phyloP scores from a whole-genome alignment of 106 monocot species.

The Vanilla planifolia region DNA sequence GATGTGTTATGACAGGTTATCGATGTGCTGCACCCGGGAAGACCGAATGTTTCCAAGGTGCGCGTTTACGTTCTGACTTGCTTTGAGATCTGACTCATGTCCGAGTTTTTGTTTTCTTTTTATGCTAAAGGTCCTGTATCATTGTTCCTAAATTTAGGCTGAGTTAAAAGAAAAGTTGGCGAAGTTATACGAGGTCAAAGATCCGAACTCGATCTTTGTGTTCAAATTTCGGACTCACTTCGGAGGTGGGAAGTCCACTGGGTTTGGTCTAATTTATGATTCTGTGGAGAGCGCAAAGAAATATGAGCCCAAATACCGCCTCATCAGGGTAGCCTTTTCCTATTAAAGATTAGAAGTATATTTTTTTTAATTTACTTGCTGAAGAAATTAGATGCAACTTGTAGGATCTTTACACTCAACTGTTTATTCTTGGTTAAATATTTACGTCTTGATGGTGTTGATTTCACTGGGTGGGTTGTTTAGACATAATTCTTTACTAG shows the following conservation, averaged over 20 bases:
- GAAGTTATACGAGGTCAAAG: constrained; percentile 69
- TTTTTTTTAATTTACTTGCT: too few relatives aligned
- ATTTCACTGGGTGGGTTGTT: too few relatives aligned
- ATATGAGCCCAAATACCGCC: constrained; percentile 77
- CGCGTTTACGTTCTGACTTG: not conserved
- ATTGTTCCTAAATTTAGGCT: constrained; percentile 20
- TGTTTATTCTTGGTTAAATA: too few relatives aligned
- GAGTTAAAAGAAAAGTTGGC: constrained; percentile 76
- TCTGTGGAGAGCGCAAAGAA: constrained; percentile 70
- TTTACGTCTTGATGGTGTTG: too few relatives aligned
- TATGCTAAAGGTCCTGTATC: not conserved
- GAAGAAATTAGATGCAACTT: too few relatives aligned
- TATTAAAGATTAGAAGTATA: too few relatives aligned
- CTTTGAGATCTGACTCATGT: not conserved
- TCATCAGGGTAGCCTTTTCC: constrained; percentile 90
- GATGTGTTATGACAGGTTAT: constrained; percentile 29
- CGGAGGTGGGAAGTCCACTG: constrained; percentile 88
- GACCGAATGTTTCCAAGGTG: constrained; percentile 77
- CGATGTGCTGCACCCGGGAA: constrained; percentile 70
- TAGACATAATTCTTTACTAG: too few relatives aligned
- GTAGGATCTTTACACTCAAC: too few relatives aligned
- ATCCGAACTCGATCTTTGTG: constrained; percentile 67
- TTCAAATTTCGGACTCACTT: constrained; percentile 87
- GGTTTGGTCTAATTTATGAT: constrained; percentile 79
- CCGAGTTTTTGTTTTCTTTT: not conserved